Percentiles rank a stretch among this genome's conserved stretches.
phyloP scores from a whole-genome alignment of 495 filamentous ascomycete species.

The Choiromyces venosus region DNA sequence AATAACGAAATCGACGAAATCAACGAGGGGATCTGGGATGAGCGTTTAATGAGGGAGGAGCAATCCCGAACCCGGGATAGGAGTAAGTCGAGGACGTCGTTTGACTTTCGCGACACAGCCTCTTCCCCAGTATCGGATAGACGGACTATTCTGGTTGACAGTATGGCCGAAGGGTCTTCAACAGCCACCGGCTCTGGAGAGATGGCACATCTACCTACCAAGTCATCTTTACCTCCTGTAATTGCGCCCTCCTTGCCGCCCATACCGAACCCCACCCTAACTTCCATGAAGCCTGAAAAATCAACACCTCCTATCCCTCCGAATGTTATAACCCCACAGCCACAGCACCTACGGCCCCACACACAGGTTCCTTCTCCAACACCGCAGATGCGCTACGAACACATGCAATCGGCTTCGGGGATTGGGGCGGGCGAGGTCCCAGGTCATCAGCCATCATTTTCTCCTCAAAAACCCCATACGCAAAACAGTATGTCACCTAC shows the following conservation, averaged over 20 bases:
- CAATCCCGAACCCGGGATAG: conserved; percentile 41
- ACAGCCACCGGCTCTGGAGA: not conserved
- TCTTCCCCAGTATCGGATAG: conserved; percentile 15
- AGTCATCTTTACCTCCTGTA: not conserved
- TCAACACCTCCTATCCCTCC: not conserved
- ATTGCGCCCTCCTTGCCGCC: not conserved
- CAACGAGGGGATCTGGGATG: conserved; percentile 55
- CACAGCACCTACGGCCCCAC: not conserved
- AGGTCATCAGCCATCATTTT: conserved; percentile 19
- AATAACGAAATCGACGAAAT: conserved; percentile 63
- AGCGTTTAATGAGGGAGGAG: conserved; percentile 41
- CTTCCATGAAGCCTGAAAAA: not conserved
- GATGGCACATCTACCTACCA: not conserved
- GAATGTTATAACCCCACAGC: not conserved
- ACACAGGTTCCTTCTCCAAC: not conserved
- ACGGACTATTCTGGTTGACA: conserved; percentile 3
- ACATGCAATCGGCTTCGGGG: not conserved
- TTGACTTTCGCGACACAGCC: not conserved
- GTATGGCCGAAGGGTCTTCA: not conserved
- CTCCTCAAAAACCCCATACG: conserved; percentile 15
- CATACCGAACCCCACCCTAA: not conserved
- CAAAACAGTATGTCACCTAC: conserved; percentile 18
- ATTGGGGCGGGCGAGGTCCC: not conserved
- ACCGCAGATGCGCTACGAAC: conserved; percentile 1
- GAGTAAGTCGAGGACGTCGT: conserved; percentile 35